Evolutionary conservation across 805 yeast genomes (phyloP).

Genomic region (Candida fluviatilis): DNA sequence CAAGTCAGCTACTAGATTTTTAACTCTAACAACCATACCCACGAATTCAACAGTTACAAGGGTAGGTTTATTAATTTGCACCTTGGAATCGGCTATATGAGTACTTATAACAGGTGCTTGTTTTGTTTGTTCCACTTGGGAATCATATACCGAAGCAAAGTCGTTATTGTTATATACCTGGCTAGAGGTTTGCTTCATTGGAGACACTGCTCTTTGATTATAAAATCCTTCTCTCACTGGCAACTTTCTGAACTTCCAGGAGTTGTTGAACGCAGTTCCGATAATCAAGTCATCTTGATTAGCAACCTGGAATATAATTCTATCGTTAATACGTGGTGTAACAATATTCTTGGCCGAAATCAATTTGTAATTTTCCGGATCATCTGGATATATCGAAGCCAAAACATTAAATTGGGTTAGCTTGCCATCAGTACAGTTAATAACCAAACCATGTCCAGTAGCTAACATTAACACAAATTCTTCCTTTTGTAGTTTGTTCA

Average conservation of each 20-base stretch:
- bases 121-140: slow-evolving; percentile 1
- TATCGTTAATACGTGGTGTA: slow-evolving; percentile 73
- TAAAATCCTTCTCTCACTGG: slow-evolving; percentile 43
- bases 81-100: slow-evolving; percentile 2
- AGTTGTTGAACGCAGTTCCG: slow-evolving; percentile 60
- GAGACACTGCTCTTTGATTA: slow-evolving; percentile 22
- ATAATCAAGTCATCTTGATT: slow-evolving; percentile 49
- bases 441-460: slow-evolving; percentile 46
- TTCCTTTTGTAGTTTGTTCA: slow-evolving; percentile 25
- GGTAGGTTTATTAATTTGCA: slow-evolving; percentile 28
- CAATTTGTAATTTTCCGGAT: slow-evolving; percentile 18
- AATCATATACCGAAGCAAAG: slow-evolving; percentile 8
- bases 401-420: slow-evolving; percentile 26
- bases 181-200: slow-evolving; percentile 5
- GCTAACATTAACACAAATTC: slow-evolving; percentile 53
- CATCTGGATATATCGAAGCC: slow-evolving; percentile 15
- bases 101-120: background rate
- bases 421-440: slow-evolving; percentile 48
- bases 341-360: slow-evolving; percentile 51
- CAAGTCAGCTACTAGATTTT: slow-evolving; percentile 54
- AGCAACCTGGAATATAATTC: slow-evolving; percentile 53
- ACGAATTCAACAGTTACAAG: slow-evolving; percentile 63
- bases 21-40: slow-evolving; percentile 67
- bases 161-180: slow-evolving; percentile 8
- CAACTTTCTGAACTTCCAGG: slow-evolving; percentile 58